These are phyloP conservation scores for Tardiomyces digboiensis DNA, from an alignment of 1,139 yeast genomes.

Conservation along the genomic window DNA sequence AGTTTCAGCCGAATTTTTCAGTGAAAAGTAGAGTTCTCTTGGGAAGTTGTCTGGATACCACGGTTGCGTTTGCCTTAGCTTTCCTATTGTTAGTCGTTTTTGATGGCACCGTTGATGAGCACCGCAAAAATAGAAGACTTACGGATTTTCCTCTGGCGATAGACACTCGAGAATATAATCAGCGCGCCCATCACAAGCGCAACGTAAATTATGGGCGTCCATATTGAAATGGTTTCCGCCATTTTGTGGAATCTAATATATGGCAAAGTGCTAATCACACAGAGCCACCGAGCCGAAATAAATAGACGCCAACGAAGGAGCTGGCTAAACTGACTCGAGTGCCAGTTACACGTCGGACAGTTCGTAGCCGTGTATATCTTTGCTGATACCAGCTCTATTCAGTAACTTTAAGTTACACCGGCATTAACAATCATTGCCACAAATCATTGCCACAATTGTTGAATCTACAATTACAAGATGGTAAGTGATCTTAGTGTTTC, in stretches of 20 bases:
- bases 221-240: slow-evolving; percentile 51
- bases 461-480: no score
- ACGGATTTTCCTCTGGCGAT: slow-evolving; percentile 48
- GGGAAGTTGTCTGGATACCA: slow-evolving; percentile 61
- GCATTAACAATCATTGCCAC: no score
- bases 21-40: slow-evolving; percentile 50
- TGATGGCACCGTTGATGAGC: no score
- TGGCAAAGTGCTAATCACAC: not conserved
- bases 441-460: no score
- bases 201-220: slow-evolving; percentile 77
- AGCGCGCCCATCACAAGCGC: slow-evolving; percentile 63
- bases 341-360: no score
- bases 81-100: not conserved
- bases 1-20: slow-evolving; percentile 39
- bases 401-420: no score
- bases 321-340: no score
- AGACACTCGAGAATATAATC: slow-evolving; percentile 60
- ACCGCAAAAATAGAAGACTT: slow-evolving; percentile 6
- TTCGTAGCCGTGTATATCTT: no score
- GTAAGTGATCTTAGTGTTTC: no score
- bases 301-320: no score
- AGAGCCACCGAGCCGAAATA: no score
- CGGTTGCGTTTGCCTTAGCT: slow-evolving; percentile 39
- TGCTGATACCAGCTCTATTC: no score
- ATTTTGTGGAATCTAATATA: slow-evolving; percentile 8